These are phyloP conservation scores for Jackrogersella minutella DNA, from an alignment of 495 filamentous ascomycete genomes.

Conservation along the genomic window DNA sequence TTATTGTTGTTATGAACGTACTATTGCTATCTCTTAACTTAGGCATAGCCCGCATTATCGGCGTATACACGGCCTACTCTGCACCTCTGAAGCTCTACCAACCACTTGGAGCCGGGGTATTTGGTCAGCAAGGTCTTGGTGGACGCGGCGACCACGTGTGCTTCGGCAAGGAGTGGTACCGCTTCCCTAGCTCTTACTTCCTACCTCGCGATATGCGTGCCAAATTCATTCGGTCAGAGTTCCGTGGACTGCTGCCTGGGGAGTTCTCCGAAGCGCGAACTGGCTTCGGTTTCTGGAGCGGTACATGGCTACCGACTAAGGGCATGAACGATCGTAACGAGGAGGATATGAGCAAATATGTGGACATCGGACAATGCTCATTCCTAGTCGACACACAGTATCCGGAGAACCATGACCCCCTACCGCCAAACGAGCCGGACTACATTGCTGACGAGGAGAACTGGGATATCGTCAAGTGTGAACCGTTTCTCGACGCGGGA, in stretches of 20 bases:
- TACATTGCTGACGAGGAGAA: slow-evolving; percentile 71
- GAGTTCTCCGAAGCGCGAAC: slow-evolving; percentile 78
- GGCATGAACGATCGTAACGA: slow-evolving; percentile 95
- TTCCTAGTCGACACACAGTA: slow-evolving; percentile 92
- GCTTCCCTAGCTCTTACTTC: slow-evolving; percentile 93
- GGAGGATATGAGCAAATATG: slow-evolving; percentile 89
- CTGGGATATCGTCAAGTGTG: slow-evolving; percentile 80
- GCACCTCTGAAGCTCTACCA: slow-evolving; percentile 82
- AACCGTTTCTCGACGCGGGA: slow-evolving; percentile 80
- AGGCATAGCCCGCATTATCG: slow-evolving; percentile 76
- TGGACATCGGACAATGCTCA: slow-evolving; percentile 74
- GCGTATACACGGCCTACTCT: slow-evolving; percentile 83
- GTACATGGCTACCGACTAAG: slow-evolving; percentile 78
- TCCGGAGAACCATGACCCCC: slow-evolving; percentile 54
- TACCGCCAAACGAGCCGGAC: slow-evolving; percentile 72
- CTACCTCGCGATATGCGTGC: slow-evolving; percentile 79
- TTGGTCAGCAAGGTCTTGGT: slow-evolving; percentile 58
- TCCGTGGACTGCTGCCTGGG: slow-evolving; percentile 87
- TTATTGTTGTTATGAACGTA: slow-evolving; percentile 61
- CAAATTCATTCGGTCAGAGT: slow-evolving; percentile 89
- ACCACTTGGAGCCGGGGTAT: slow-evolving; percentile 56
- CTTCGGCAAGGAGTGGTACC: slow-evolving; percentile 98
- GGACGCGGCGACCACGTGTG: slow-evolving; percentile 76
- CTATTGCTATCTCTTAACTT: slow-evolving; percentile 67
- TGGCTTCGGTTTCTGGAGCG: slow-evolving; percentile 70